Percentiles rank a stretch among this genome's conserved stretches.
phyloP scores from a whole-genome alignment of 441 rosid genomes.

The Syzygium malaccense region DNA sequence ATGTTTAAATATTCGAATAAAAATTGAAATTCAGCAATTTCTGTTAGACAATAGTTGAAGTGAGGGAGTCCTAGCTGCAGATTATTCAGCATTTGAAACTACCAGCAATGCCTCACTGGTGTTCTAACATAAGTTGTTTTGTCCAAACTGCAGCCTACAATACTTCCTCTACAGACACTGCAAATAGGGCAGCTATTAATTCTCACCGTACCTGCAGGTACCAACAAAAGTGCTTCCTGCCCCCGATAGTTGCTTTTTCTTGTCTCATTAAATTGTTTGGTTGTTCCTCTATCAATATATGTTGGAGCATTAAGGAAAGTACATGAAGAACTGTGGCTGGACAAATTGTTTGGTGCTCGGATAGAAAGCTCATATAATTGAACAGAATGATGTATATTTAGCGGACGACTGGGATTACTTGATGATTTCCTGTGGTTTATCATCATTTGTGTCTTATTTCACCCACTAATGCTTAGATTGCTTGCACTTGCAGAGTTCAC shows the following conservation, averaged over 20 bases:
- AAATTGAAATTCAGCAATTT: neutral
- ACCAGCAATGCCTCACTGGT: neutral
- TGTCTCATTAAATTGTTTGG: neutral
- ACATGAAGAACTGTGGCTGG: neutral
- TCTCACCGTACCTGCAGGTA: slow-evolving; percentile 96
- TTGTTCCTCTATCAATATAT: neutral
- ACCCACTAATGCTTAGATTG: neutral
- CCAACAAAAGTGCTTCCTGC: neutral
- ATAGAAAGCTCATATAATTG: neutral
- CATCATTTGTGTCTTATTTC: neutral
- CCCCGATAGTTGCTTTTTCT: neutral
- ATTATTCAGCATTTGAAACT: neutral
- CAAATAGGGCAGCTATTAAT: slow-evolving; percentile 80
- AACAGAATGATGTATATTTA: neutral
- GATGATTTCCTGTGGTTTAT: neutral
- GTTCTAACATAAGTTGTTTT: neutral
- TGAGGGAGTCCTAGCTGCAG: neutral
- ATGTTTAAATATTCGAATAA: neutral
- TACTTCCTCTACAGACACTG: slow-evolving; percentile 87
- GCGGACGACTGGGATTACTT: neutral
- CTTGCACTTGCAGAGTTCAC: slow-evolving; percentile 59
- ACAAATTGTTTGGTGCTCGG: neutral
- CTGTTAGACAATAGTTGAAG: neutral
- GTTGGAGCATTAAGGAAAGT: neutral
- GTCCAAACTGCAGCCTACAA: slow-evolving; percentile 56